Base-by-base conservation (phyloP, 1,284 basidiomycete species). In the Athelia sp. region DNA sequence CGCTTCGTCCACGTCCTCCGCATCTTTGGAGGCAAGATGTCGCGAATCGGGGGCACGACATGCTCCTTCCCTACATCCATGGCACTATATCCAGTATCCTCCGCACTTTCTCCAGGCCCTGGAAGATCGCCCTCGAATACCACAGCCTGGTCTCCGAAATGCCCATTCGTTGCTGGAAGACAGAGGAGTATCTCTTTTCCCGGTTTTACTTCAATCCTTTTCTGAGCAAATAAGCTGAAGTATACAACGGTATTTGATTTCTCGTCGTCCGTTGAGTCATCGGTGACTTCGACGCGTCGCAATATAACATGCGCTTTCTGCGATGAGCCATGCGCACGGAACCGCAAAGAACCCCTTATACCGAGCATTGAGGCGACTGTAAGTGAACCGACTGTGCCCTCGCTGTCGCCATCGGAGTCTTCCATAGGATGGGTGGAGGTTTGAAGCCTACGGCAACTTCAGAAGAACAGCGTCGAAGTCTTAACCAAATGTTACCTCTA, bases 131-230 rank as follows among this genome's bases (percentile, higher is more conserved):
- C 82, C 56, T 80, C 77, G 54, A 85, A 71, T 38, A 82, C 61
- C 54, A 84, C 71, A 1, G 79, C 67, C 51, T 70, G 70, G 51
- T 81, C 79, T 49, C 75, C 74, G 62, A 77, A 76, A 10, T 65
- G 74, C 36, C 67, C 68, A 26, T 72, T 67, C 43, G 72, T 75
- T 29, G 26, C 26, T 29, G 26, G 26, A 31, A 84, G 67, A 4
- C 80, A 73, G 49, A 85, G 71, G 35, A 84, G 69, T 44, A 85
- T 77, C 63, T 82, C 80, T 62, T 81, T 83, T 50, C 82, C 83
- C 10, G 82, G 78, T 58, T 76, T 83, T 56, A 82, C 74, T 58
- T 79, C 79, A 59, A 85, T 81, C 52, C 78, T 68, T 66, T 85
- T 85, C 54, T 75, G 72, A 3, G 82, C 80, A 60, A 83, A 81